These are phyloP conservation scores for Cardiospermum halicacabum DNA, from an alignment of 345 rosid genomes.

Conservation along the genomic window DNA sequence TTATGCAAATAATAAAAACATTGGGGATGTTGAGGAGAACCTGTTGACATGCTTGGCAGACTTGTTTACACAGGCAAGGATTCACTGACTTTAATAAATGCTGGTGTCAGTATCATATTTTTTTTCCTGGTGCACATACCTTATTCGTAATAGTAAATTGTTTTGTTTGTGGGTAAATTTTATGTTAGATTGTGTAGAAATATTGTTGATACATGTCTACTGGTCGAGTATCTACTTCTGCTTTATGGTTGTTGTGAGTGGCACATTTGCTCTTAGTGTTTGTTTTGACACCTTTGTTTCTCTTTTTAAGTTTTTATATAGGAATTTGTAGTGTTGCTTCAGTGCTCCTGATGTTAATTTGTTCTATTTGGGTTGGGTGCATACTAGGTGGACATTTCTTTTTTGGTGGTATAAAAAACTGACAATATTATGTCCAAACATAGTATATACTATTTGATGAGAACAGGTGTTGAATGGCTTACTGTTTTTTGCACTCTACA, in stretches of 20 bases:
- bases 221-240: neutral
- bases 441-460: too few relatives aligned
- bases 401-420: neutral
- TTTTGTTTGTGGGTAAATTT: neutral
- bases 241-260: neutral
- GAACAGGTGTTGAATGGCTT: neutral
- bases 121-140: neutral
- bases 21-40: conserved; percentile 86
- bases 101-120: neutral
- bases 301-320: neutral
- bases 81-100: neutral
- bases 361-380: neutral
- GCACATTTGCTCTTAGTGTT: neutral
- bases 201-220: neutral
- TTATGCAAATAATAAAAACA: conserved; percentile 63
- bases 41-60: conserved; percentile 96
- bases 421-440: neutral
- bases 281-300: neutral
- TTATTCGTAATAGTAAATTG: neutral
- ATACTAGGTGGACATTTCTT: neutral
- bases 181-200: neutral
- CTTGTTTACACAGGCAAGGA: conserved; percentile 79
- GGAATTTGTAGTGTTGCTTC: neutral
- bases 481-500: neutral
- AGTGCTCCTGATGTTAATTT: conserved; percentile 3